Percentiles rank a stretch among this genome's conserved stretches.
phyloP scores from a whole-genome alignment of 139 green algal genomes.

The Marvania coccoides region DNA sequence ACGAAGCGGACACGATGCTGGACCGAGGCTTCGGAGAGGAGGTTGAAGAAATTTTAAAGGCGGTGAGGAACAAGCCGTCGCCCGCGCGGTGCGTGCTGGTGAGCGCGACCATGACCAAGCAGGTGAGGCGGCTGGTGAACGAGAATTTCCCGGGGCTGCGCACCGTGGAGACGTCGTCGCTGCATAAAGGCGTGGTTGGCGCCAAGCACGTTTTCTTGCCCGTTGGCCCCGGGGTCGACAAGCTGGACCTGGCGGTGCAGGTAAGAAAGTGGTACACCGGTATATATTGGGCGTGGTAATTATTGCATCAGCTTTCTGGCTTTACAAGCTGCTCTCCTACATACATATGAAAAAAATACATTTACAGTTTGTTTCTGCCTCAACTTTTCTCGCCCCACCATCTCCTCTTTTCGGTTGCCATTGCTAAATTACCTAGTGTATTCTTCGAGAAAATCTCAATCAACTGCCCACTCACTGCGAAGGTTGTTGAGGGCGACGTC shows the following conservation, averaged over 20 bases:
- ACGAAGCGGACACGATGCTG: slow-evolving; percentile 98
- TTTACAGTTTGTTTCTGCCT: too few species aligned
- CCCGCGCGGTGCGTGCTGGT: slow-evolving; percentile 74
- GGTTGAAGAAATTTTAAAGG: slow-evolving; percentile 58
- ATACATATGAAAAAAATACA: too few species aligned
- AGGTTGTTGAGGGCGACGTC: slow-evolving; percentile 45
- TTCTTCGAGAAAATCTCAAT: too few species aligned
- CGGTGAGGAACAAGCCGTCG: slow-evolving; percentile 46
- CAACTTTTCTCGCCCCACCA: too few species aligned
- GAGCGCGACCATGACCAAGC: slow-evolving; percentile 81
- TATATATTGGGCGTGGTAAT: too few species aligned
- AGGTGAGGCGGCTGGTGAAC: slow-evolving; percentile 26
- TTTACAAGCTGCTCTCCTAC: too few species aligned
- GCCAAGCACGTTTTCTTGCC: slow-evolving; percentile 77
- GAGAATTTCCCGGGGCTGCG: slow-evolving; percentile 65
- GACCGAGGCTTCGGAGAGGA: slow-evolving; percentile 54
- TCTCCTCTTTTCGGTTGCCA: too few species aligned
- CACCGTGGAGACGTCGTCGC: slow-evolving; percentile 52
- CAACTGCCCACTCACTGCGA: too few species aligned
- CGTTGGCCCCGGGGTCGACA: slow-evolving; percentile 56
- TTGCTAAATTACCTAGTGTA: too few species aligned
- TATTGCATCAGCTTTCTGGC: too few species aligned
- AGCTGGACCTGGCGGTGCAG: slow-evolving; percentile 70
- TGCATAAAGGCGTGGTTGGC: slow-evolving; percentile 69
- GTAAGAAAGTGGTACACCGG: slow-evolving; percentile 12